Percentiles rank a stretch among this genome's conserved stretches.
These are phyloP conservation scores for Ganoderma leucocontextum DNA, from an alignment of 1,284 basidiomycete genomes.

Conservation along the genomic window DNA sequence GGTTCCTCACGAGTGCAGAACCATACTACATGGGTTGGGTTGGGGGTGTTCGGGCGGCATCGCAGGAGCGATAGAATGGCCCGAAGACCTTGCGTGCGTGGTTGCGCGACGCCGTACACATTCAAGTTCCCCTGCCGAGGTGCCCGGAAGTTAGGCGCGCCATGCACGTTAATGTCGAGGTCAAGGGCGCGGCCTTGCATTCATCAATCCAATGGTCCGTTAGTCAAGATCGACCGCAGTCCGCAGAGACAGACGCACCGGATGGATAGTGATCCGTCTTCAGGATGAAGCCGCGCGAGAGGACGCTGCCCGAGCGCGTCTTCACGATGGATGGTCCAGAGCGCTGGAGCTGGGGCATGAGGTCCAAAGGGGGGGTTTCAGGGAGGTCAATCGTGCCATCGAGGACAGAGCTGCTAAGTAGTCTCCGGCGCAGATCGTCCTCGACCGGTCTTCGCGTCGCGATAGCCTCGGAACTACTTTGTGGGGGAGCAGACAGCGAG, in stretches of 20 bases:
- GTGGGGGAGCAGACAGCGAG: constrained; percentile 30
- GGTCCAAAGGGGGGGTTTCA: constrained; percentile 52
- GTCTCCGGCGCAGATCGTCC: constrained; percentile 27
- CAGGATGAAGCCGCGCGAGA: constrained; percentile 90
- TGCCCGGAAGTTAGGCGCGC: constrained; percentile 95
- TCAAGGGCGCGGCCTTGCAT: constrained; percentile 82
- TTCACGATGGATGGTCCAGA: constrained; percentile 85
- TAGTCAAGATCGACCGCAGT: neutral
- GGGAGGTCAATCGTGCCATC: constrained; percentile 20
- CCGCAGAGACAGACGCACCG: constrained; percentile 50
- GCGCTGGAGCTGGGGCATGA: constrained; percentile 66
- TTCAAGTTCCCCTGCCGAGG: constrained; percentile 81
- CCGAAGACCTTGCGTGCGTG: constrained; percentile 91
- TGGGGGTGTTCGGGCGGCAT: constrained; percentile 71
- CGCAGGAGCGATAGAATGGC: constrained; percentile 91
- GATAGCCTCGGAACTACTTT: constrained; percentile 22
- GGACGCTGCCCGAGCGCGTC: constrained; percentile 86
- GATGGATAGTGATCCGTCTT: constrained; percentile 95
- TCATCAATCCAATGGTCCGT: neutral
- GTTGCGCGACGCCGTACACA: constrained; percentile 95
- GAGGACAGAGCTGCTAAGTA: constrained; percentile 30
- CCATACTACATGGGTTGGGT: constrained; percentile 81
- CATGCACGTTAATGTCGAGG: constrained; percentile 91
- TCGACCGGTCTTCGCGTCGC: constrained; percentile 24
- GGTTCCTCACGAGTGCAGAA: constrained; percentile 89